A percentile compares a stretch with the other conserved stretches of the same genome.
These are phyloP conservation scores for Vanrija sp. DNA, from an alignment of 1,284 basidiomycete genomes.

Conservation along the genomic window DNA sequence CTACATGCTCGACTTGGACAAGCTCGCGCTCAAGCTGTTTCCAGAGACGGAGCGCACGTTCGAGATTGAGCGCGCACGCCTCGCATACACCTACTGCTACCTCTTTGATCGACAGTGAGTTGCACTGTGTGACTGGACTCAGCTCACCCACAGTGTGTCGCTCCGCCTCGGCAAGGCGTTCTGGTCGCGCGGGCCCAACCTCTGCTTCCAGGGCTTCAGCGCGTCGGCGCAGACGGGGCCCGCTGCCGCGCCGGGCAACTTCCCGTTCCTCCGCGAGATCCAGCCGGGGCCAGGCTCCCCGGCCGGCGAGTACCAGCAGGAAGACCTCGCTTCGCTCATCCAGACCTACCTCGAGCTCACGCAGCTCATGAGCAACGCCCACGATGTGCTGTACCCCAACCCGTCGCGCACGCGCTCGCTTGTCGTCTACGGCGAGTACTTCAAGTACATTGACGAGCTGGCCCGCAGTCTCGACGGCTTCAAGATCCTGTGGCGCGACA, in stretches of 20 bases:
- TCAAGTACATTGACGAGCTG: slow-evolving; percentile 48
- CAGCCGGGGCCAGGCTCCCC: slow-evolving; percentile 7
- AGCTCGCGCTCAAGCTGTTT: slow-evolving; percentile 36
- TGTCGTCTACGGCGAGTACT: slow-evolving; percentile 43
- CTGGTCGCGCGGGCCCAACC: slow-evolving; percentile 47
- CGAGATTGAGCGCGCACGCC: slow-evolving; percentile 40
- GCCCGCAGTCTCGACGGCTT: slow-evolving; percentile 45
- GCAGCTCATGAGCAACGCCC: slow-evolving; percentile 47
- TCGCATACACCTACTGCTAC: slow-evolving; percentile 50
- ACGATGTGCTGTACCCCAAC: slow-evolving; percentile 48
- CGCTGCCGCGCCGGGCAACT: slow-evolving; percentile 40
- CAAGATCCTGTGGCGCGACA: slow-evolving; percentile 41
- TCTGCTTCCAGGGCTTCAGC: slow-evolving; percentile 48
- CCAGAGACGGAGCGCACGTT: slow-evolving; percentile 34
- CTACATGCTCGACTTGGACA: slow-evolving; percentile 45
- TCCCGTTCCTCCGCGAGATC: slow-evolving; percentile 41
- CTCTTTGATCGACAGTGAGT: slow-evolving; percentile 46
- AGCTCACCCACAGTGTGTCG: slow-evolving; percentile 27
- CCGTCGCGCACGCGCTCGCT: slow-evolving; percentile 41
- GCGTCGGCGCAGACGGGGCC: slow-evolving; percentile 45
- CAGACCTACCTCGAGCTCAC: slow-evolving; percentile 49
- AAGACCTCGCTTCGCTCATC: slow-evolving; percentile 41
- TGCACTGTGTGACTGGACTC: neutral
- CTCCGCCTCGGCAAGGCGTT: slow-evolving; percentile 48
- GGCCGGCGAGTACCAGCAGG: slow-evolving; percentile 24